A percentile compares a stretch with the other conserved stretches of the same genome.
Evolutionary conservation across 352 stramenopile species (phyloP).

Genomic region (Globisporangium sylvaticum): DNA sequence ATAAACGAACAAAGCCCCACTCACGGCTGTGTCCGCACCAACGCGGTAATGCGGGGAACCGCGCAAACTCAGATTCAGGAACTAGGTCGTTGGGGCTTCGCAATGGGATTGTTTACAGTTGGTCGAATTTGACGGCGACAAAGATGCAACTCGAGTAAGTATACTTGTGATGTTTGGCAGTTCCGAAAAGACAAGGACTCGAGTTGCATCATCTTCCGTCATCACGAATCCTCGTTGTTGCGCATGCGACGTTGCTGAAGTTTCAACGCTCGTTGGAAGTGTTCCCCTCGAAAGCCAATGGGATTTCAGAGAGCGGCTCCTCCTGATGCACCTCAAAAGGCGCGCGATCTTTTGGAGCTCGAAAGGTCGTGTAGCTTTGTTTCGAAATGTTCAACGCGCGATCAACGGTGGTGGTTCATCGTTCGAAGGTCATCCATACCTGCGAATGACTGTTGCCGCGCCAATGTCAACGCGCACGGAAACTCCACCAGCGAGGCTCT

Average conservation of each 20-base stretch:
- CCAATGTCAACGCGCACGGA: background rate
- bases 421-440: background rate
- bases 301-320: background rate
- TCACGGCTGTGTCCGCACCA: background rate
- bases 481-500: background rate
- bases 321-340: background rate
- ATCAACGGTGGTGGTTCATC: too few species aligned
- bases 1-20: background rate
- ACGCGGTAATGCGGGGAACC: background rate
- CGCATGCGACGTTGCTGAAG: background rate
- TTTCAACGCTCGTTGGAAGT: background rate
- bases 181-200: background rate
- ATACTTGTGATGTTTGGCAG: background rate
- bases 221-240: background rate
- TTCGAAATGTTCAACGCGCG: background rate
- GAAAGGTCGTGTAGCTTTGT: background rate
- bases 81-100: background rate
- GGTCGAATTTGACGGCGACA: background rate
- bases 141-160: background rate
- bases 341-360: conserved; percentile 6
- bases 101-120: background rate
- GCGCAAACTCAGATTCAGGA: background rate
- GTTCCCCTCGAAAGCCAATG: background rate
- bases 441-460: background rate
- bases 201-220: too few species aligned